Conservation (phyloP, 176 grass and related monocot genomes). For the Phoenix dactylifera region DNA sequence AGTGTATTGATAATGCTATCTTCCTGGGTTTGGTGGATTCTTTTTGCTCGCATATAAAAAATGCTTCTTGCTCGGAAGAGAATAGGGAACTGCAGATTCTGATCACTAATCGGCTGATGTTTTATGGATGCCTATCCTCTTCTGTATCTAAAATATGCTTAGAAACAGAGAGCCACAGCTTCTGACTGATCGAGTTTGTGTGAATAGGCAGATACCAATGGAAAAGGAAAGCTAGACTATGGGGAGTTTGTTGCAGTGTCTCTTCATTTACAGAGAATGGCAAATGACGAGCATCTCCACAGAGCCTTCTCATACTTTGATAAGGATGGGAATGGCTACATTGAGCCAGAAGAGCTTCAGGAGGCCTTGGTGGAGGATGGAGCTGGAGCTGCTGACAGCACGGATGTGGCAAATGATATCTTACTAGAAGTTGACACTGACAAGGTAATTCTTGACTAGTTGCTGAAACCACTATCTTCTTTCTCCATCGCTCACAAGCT, state of each 20-base stretch:
- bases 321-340: not conserved
- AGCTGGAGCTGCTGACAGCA: not conserved
- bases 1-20: too few relatives aligned
- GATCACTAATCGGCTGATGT: too few relatives aligned
- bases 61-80: too few relatives aligned
- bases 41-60: too few relatives aligned
- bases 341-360: not conserved
- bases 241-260: constrained; percentile 4
- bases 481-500: too few relatives aligned
- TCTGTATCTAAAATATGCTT: too few relatives aligned
- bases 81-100: too few relatives aligned
- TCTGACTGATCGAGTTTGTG: too few relatives aligned
- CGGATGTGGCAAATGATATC: constrained; percentile 1
- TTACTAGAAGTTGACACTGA: constrained; percentile 4
- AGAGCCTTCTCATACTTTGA: constrained; percentile 3
- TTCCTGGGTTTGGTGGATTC: too few relatives aligned
- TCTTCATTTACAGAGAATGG: not conserved
- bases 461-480: not conserved
- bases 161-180: too few relatives aligned
- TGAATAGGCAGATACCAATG: not conserved
- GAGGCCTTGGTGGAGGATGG: not conserved
- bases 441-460: not conserved
- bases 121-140: too few relatives aligned
- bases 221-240: constrained; percentile 1
- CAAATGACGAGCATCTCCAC: constrained; percentile 2